Evolutionary conservation across 1,284 basidiomycete genomes (phyloP).

Genomic region (Ceratobasidium sp.): DNA sequence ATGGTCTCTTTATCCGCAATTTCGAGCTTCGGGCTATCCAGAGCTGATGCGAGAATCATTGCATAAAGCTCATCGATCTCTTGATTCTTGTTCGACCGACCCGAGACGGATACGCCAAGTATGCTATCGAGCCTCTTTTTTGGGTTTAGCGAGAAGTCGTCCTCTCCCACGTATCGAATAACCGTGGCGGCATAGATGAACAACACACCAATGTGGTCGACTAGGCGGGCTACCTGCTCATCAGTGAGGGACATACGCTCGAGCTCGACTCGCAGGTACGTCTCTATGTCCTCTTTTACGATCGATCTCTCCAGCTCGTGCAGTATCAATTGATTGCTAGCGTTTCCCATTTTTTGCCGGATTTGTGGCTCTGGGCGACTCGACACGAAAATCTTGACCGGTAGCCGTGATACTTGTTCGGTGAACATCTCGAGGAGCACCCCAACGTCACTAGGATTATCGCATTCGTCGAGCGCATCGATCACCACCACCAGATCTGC

Average conservation of each 20-base stretch:
- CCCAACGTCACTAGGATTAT: background rate
- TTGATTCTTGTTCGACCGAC: background rate
- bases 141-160: background rate
- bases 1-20: background rate
- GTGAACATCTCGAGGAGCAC: background rate
- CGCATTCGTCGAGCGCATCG: constrained; percentile 1
- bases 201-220: background rate
- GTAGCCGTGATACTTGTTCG: background rate
- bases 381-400: background rate
- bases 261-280: background rate
- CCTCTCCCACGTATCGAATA: background rate
- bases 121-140: background rate
- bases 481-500: background rate
- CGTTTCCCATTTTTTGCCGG: background rate
- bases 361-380: background rate
- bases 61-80: background rate
- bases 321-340: background rate
- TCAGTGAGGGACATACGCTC: background rate
- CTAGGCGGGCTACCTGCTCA: background rate
- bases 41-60: background rate
- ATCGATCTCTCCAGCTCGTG: background rate
- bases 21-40: background rate
- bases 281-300: constrained; percentile 5
- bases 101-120: background rate
- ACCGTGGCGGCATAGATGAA: constrained; percentile 27